phyloP scores from a whole-genome alignment of 129 eudicot species.

The Kitagawia praeruptora region DNA sequence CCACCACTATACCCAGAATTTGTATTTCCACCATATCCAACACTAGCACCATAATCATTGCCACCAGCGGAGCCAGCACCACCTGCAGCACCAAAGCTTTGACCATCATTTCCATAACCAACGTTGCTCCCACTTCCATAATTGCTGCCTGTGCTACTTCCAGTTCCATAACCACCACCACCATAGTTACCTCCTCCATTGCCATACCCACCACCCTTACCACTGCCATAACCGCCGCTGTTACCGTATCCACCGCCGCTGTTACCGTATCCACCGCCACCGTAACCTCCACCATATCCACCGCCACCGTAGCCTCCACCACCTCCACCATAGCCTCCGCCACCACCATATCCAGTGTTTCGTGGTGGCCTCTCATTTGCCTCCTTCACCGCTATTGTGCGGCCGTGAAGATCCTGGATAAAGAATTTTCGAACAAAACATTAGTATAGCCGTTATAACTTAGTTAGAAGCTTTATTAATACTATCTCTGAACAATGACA shows the following conservation, averaged over 20 bases:
- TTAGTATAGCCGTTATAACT: neutral
- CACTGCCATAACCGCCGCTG: neutral
- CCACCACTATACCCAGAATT: neutral
- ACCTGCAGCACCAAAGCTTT: conserved; percentile 26
- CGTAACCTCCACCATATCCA: conserved; percentile 8
- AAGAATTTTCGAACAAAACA: neutral
- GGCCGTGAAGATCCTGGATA: conserved; percentile 75
- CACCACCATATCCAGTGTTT: conserved; percentile 17
- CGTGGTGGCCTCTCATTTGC: conserved; percentile 66
- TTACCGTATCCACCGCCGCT: conserved; percentile 9
- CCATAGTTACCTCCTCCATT: conserved; percentile 17
- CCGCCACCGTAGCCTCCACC: conserved; percentile 15
- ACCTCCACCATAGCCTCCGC: conserved; percentile 16
- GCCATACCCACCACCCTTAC: conserved; percentile 14
- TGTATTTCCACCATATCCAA: neutral
- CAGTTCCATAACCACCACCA: conserved; percentile 14
- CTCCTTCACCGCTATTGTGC: conserved; percentile 51
- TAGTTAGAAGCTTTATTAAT: neutral
- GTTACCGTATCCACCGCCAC: conserved; percentile 21
- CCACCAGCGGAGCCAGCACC: conserved; percentile 13
- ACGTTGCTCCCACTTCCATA: conserved; percentile 14
- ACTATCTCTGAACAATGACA: neutral
- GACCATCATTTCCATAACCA: conserved; percentile 20
- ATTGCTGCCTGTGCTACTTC: conserved; percentile 19
- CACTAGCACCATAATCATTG: conserved; percentile 2